phyloP scores from a whole-genome alignment of 176 grass and related monocot species.

The Alopecurus myosuroides region DNA sequence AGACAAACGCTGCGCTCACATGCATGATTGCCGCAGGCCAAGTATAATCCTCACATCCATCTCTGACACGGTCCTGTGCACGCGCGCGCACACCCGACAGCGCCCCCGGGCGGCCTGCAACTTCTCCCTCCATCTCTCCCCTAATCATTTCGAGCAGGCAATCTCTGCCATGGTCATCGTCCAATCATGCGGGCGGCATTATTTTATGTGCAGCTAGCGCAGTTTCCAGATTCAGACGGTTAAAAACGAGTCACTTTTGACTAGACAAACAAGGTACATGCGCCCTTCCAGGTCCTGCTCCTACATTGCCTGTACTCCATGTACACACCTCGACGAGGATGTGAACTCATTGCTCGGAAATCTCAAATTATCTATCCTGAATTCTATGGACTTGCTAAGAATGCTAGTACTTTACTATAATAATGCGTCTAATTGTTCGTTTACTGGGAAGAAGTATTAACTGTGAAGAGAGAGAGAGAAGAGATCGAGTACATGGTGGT shows the following conservation, averaged over 20 bases:
- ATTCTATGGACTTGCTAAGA: slow-evolving; percentile 18
- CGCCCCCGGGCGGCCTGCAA: slow-evolving; percentile 40
- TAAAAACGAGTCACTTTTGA: slow-evolving; percentile 26
- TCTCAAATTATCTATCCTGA: slow-evolving; percentile 32
- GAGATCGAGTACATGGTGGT: background rate
- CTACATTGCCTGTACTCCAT: background rate
- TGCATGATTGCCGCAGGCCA: slow-evolving; percentile 22
- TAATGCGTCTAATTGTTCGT: slow-evolving; percentile 34
- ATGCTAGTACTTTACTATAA: background rate
- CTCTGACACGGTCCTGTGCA: slow-evolving; percentile 35
- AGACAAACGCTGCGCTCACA: slow-evolving; percentile 53
- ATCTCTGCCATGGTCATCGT: slow-evolving; percentile 49
- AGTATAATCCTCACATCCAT: slow-evolving; percentile 10
- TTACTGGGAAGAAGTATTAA: slow-evolving; percentile 27
- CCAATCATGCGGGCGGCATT: slow-evolving; percentile 50
- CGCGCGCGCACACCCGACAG: background rate
- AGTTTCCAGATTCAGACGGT: slow-evolving; percentile 38
- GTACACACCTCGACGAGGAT: slow-evolving; percentile 8
- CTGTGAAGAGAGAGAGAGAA: background rate
- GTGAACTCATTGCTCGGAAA: slow-evolving; percentile 29
- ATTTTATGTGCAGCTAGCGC: slow-evolving; percentile 48
- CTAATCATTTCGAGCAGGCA: slow-evolving; percentile 34
- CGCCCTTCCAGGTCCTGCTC: background rate
- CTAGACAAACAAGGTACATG: slow-evolving; percentile 24
- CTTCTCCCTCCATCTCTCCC: background rate